phyloP scores from a whole-genome alignment of 129 eudicot species.

The Gnaphalium uliginosum region DNA sequence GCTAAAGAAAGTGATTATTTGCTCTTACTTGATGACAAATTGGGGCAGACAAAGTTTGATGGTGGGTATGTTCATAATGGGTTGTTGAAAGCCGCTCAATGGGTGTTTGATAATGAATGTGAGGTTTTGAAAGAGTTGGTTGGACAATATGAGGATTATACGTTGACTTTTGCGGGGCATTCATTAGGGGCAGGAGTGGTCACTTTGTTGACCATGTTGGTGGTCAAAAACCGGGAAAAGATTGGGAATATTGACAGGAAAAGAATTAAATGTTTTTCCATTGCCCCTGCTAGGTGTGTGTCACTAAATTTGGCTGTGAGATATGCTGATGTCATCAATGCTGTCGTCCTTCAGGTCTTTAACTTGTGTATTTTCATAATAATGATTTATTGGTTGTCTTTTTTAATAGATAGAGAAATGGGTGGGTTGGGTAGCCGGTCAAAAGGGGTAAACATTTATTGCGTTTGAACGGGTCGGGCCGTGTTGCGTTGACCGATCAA shows the following conservation, averaged over 20 bases:
- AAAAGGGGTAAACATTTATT: not conserved
- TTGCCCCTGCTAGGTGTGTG: conserved; percentile 93
- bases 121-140: conserved; percentile 65
- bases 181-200: conserved; percentile 96
- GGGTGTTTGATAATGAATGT: conserved; percentile 75
- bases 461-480: not conserved
- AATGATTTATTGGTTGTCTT: conserved; percentile 11
- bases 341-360: conserved; percentile 86
- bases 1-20: conserved; percentile 76
- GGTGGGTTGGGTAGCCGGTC: conserved; percentile 13
- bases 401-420: not conserved
- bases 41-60: conserved; percentile 82
- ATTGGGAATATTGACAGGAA: conserved; percentile 74
- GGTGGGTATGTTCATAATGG: conserved; percentile 98
- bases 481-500: not conserved
- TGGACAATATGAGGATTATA: conserved; percentile 54
- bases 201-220: conserved; percentile 76
- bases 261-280: conserved; percentile 85
- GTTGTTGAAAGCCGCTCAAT: conserved; percentile 77
- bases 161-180: conserved; percentile 95
- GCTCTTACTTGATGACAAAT: conserved; percentile 76
- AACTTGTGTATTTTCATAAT: not conserved
- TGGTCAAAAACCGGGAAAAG: conserved; percentile 63
- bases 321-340: conserved; percentile 91
- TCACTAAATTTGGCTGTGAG: conserved; percentile 94